Conservation (phyloP, 2,329 filamentous ascomycete species). For the Xylariales sp. region DNA sequence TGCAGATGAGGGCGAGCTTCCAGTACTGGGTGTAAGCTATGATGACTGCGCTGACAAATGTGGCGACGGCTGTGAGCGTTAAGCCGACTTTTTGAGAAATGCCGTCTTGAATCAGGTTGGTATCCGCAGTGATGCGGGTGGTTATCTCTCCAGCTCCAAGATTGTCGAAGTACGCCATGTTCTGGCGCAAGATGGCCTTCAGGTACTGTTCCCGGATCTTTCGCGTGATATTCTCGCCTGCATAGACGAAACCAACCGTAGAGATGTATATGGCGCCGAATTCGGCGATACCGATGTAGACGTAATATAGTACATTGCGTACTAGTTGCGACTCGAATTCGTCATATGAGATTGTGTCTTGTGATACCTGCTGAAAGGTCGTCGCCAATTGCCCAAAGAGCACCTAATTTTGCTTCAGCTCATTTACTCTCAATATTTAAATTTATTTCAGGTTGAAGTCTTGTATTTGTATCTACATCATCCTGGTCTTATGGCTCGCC, state of each 20-base stretch:
- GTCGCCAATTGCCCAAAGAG: no score
- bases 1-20: constrained; percentile 36
- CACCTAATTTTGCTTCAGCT: no score
- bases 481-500: no score
- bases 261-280: constrained; percentile 10
- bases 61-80: constrained; percentile 16
- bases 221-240: constrained; percentile 14
- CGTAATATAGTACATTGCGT: no score
- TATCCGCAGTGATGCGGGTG: constrained; percentile 15
- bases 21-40: constrained; percentile 35
- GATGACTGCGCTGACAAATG: constrained; percentile 32
- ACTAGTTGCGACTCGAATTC: no score
- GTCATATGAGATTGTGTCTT: no score
- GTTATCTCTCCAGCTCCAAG: constrained; percentile 15
- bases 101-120: constrained; percentile 13
- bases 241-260: constrained; percentile 14
- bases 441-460: no score
- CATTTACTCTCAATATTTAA: no score
- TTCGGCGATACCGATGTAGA: no score
- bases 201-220: constrained; percentile 15
- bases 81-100: constrained; percentile 14
- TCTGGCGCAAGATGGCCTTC: constrained; percentile 16
- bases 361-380: no score
- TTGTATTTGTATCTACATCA: no score
- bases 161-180: constrained; percentile 20